A percentile compares a stretch with the other conserved stretches of the same genome.
Conservation (phyloP, 129 eudicot species). For the Artemisia annua region DNA sequence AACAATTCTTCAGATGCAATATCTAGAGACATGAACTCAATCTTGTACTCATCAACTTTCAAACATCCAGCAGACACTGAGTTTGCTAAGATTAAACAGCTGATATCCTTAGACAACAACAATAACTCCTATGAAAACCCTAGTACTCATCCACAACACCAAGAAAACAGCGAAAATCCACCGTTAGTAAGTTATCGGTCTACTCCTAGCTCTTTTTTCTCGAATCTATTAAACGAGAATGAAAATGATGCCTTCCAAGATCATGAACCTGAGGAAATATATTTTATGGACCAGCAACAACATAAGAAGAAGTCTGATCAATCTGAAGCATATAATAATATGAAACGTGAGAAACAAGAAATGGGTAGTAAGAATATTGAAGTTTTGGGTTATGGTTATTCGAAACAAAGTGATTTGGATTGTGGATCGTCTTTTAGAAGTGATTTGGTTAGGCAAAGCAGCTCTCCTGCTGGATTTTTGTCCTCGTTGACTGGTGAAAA, state of each 20-base stretch:
- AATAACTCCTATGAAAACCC: not conserved
- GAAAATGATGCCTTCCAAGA: slow-evolving; percentile 31
- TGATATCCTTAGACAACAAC: slow-evolving; percentile 34
- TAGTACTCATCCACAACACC: not conserved
- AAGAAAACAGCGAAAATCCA: slow-evolving; percentile 3
- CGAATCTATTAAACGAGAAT: slow-evolving; percentile 44
- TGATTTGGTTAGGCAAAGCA: slow-evolving; percentile 64
- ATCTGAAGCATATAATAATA: not conserved
- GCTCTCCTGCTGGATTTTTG: slow-evolving; percentile 87
- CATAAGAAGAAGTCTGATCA: slow-evolving; percentile 1
- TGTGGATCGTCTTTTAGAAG: slow-evolving; percentile 16
- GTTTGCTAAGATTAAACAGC: slow-evolving; percentile 45
- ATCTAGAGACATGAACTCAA: slow-evolving; percentile 50
- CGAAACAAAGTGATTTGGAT: slow-evolving; percentile 15
- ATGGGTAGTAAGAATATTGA: slow-evolving; percentile 9
- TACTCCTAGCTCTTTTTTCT: slow-evolving; percentile 68
- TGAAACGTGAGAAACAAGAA: slow-evolving; percentile 36
- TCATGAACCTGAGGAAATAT: slow-evolving; percentile 34
- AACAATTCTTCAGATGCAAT: slow-evolving; percentile 43
- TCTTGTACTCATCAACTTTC: slow-evolving; percentile 43
- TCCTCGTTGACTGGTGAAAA: slow-evolving; percentile 42
- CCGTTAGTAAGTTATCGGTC: slow-evolving; percentile 51
- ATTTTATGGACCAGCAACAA: slow-evolving; percentile 9
- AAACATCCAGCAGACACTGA: slow-evolving; percentile 47
- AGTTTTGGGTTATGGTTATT: slow-evolving; percentile 17